A percentile compares a stretch with the other conserved stretches of the same genome.
phyloP scores from a whole-genome alignment of 495 filamentous ascomycete genomes.

The Neurospora sp. region DNA sequence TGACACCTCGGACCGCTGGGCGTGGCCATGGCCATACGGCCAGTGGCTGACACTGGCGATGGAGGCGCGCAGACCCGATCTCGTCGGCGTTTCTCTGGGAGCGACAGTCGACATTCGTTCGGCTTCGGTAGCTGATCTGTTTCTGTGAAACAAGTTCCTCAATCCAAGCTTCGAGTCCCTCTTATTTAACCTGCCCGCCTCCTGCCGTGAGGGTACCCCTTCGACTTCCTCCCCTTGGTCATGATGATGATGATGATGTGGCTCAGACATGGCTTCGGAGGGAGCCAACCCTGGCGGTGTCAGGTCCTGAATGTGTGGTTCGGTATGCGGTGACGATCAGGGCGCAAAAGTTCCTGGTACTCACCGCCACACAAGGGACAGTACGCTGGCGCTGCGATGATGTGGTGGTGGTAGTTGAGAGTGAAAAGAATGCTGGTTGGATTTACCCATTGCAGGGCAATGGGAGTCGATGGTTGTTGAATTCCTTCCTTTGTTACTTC shows the following conservation, averaged over 20 bases:
- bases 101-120: slow-evolving; percentile 5
- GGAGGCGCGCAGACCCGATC: slow-evolving; percentile 31
- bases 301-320: background rate
- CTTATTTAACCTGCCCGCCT: slow-evolving; percentile 21
- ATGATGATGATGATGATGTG: background rate
- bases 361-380: background rate
- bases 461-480: background rate
- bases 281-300: background rate
- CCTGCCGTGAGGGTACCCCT: slow-evolving; percentile 16
- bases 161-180: slow-evolving; percentile 42
- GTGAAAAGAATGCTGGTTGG: background rate
- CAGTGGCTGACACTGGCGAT: slow-evolving; percentile 34
- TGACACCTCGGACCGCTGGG: slow-evolving; percentile 30
- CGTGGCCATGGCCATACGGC: slow-evolving; percentile 19
- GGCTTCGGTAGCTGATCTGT: slow-evolving; percentile 20
- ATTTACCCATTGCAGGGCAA: background rate
- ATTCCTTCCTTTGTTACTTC: background rate
- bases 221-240: slow-evolving; percentile 7
- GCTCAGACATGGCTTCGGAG: background rate
- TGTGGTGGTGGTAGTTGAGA: background rate
- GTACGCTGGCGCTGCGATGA: background rate
- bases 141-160: slow-evolving; percentile 36
- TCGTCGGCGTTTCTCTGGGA: slow-evolving; percentile 15
- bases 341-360: background rate
- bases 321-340: background rate